Evolutionary conservation across 495 filamentous ascomycete genomes (phyloP), one percentile per base, ranked within the genome.

Genomic region (Aspergillus homomorphus): DNA sequence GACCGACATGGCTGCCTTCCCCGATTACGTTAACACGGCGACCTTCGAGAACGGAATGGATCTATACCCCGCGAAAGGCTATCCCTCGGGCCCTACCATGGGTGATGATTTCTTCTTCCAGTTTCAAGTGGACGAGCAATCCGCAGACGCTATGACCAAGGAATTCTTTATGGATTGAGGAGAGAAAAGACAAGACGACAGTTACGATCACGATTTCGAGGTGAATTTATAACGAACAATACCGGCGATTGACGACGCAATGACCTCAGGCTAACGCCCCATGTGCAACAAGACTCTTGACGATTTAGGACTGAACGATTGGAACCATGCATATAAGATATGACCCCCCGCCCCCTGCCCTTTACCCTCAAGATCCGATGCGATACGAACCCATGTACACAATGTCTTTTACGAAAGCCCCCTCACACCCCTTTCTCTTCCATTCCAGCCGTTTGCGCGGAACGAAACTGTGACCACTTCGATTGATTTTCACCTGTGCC

Each of bases 21-120:
- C 73, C 9, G 68, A 69, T 22, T 70, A 72, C 43, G 62, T 71
- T 22, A 72, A 73, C 45, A 30, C 64, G 1, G 62, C 70, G 12
- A 61, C 69, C 12, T 74, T 79, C 26, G 68, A 61, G 15, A 55
- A 53, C 30, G 62, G 65, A 22, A 66, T 76, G 51, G 73, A 74
- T 23, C 59, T 76, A 12, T 77, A 76, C 53, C 66, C 64, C 8
- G 67, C 65, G 9, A 79, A 79, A 66, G 49, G 59, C 10, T 73
- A 72, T 61, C 61, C 70, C 4, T 61, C 69, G 8, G 65, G 65
- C 16, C 38, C 61, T 21, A 20, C 63, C 19, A 65, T 74, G 30
- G 66, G 72, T 28, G 75, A 71, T 24, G 71, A 79, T 38, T 65
- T 75, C 48, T 74, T 77, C 51, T 68, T 73, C 23, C 68, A 73